Base-by-base conservation (phyloP, 768 basidiomycete species). In the Dioszegia hungarica region DNA sequence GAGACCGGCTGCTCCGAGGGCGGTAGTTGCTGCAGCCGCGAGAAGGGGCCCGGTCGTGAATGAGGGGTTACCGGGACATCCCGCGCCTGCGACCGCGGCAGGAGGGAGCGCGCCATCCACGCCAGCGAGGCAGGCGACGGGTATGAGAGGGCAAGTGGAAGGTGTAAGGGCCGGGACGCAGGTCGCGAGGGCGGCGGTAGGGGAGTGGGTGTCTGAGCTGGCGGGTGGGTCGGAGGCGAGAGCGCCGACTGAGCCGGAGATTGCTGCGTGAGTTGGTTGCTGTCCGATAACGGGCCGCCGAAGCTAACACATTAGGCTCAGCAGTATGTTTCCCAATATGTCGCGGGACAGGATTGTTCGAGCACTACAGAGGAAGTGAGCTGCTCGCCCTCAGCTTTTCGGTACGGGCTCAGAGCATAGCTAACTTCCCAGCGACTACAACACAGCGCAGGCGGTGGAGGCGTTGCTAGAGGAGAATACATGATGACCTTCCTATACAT, bases 301-400 rank as follows among this genome's bases (percentile, higher is more conserved):
- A 31, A 33, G 48, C 28, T 54, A 31, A 56, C 14, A 2, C 17
- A 3, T 24, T 5, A 70, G 88, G 44, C 66, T 93, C 52, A 82
- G 83, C 43, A 80, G 77, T 46, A 91, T 95, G 87, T 95, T 95
- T 71, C 90, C 91, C 20, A 83, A 87, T 69, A 68, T 88, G 27
- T 81, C 82, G 34, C 80, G 89, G 45, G 86, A 89, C 48, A 81
- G 84, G 22, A 78, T 93, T 10, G 81, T 91, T 1, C 82, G 82
- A 20, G 86, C 90, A 11, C 77, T 95, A 36, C 90, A 92, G 72
- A 79, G 87, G 73, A 92, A 87, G 90, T 90, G 67, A 67, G 83
- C 31, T 38, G 38, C 17, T n/a, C 14, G 4, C 10, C 25, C 27
- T 6, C 33, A 34, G 10, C 22, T 5, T 15, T 29, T 27, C 15